phyloP scores from a whole-genome alignment of 495 filamentous ascomycete genomes.

The Lichenothelia convexa region DNA sequence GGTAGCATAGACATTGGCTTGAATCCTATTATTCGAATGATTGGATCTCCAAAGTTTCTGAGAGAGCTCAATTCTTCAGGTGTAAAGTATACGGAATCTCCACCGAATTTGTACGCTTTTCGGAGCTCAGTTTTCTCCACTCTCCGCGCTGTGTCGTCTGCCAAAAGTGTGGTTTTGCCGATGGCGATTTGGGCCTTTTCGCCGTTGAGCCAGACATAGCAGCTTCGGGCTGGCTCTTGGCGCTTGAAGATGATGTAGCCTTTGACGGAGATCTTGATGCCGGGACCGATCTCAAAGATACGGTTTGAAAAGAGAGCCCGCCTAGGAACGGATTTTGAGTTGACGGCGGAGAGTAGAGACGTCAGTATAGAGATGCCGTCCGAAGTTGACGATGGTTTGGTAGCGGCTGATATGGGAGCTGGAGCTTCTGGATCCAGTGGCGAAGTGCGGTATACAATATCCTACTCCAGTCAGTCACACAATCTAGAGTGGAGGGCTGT shows the following conservation, averaged over 20 bases:
- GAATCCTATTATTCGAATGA: slow-evolving; percentile 86
- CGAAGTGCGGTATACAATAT: slow-evolving; percentile 24
- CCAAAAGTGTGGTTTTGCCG: slow-evolving; percentile 49
- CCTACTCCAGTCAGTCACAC: slow-evolving; percentile 37
- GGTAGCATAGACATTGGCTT: slow-evolving; percentile 60
- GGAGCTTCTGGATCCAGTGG: slow-evolving; percentile 51
- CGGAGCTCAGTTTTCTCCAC: slow-evolving; percentile 69
- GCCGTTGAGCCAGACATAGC: slow-evolving; percentile 69
- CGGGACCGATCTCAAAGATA: slow-evolving; percentile 70
- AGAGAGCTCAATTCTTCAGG: slow-evolving; percentile 62
- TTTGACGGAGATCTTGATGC: slow-evolving; percentile 72
- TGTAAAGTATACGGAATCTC: slow-evolving; percentile 71
- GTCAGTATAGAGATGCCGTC: slow-evolving; percentile 68
- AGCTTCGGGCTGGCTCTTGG: slow-evolving; percentile 59
- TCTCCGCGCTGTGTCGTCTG: slow-evolving; percentile 52
- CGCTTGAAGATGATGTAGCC: slow-evolving; percentile 79
- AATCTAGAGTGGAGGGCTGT: slow-evolving; percentile 27
- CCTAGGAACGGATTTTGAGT: slow-evolving; percentile 76
- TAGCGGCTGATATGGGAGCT: slow-evolving; percentile 23
- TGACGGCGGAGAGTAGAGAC: slow-evolving; percentile 73
- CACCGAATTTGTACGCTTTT: slow-evolving; percentile 92
- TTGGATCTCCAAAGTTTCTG: slow-evolving; percentile 59
- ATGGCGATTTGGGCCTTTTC: slow-evolving; percentile 67
- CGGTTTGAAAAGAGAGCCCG: slow-evolving; percentile 72
- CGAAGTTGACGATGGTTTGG: slow-evolving; percentile 29